These are phyloP conservation scores for Trichophyton equinum DNA, from an alignment of 2,329 filamentous ascomycete species.

Conservation along the genomic window DNA sequence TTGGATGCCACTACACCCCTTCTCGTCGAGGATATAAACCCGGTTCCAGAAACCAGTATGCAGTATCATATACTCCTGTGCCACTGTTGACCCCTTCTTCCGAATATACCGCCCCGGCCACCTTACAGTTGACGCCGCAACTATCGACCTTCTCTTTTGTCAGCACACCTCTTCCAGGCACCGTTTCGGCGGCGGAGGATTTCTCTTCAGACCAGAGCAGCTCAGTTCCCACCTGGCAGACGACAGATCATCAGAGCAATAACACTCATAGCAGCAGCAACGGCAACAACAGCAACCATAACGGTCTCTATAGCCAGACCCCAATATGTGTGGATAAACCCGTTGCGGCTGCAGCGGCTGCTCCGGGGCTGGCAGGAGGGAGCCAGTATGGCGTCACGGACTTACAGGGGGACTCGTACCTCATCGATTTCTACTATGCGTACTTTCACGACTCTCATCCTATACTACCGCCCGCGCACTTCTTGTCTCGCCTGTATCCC, in stretches of 20 bases:
- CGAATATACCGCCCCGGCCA: neutral
- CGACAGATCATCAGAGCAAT: neutral
- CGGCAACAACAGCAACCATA: neutral
- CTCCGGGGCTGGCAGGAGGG: conserved; percentile 8
- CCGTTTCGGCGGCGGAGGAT: neutral
- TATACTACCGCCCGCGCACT: conserved; percentile 40
- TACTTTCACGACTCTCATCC: conserved; percentile 46
- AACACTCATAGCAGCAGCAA: neutral
- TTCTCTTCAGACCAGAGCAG: neutral
- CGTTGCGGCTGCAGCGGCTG: conserved; percentile 18
- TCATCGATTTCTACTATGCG: conserved; percentile 45
- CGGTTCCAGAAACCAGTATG: conserved; percentile 39
- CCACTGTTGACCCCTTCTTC: neutral
- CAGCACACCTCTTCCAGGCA: neutral
- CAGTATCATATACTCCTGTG: conserved; percentile 10
- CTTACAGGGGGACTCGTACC: conserved; percentile 25
- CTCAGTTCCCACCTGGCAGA: neutral
- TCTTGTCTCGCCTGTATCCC: conserved; percentile 27
- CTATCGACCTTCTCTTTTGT: neutral
- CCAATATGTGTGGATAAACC: conserved; percentile 17
- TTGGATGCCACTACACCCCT: conserved; percentile 58
- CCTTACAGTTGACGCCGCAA: neutral
- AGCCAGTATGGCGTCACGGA: conserved; percentile 16
- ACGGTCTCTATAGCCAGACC: conserved; percentile 1
- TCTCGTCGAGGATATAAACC: conserved; percentile 66